These are phyloP conservation scores for Cornus suecica DNA, from an alignment of 148 eudicot species.

Conservation along the genomic window DNA sequence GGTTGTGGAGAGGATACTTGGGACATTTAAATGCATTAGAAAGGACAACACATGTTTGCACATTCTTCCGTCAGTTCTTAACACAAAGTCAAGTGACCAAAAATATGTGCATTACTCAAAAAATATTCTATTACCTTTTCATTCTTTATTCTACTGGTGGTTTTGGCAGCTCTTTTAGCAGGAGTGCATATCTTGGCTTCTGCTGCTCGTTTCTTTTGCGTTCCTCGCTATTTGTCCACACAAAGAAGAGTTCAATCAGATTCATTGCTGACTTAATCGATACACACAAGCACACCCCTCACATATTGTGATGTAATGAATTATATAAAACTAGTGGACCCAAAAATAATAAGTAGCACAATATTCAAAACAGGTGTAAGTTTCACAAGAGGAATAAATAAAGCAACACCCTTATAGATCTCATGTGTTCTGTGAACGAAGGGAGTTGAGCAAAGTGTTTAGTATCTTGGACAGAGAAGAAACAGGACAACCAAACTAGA, in stretches of 20 bases:
- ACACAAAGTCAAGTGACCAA: not conserved
- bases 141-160: not conserved
- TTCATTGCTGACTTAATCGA: not conserved
- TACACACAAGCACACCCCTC: too few species aligned
- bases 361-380: too few species aligned
- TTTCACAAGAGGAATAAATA: too few species aligned
- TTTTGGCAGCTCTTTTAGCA: slow-evolving; percentile 12
- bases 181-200: slow-evolving; percentile 15
- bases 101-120: not conserved
- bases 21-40: too few species aligned
- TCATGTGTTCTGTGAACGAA: too few species aligned
- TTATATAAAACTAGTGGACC: too few species aligned
- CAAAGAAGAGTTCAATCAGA: not conserved
- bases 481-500: too few species aligned
- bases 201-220: slow-evolving; percentile 1
- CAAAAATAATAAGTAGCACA: too few species aligned
- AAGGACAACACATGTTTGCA: not conserved
- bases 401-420: too few species aligned
- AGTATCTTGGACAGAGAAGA: too few species aligned
- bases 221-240: not conserved
- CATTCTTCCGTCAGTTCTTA: not conserved
- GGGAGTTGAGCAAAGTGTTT: too few species aligned
- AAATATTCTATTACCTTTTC: slow-evolving; percentile 9
- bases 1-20: not conserved
- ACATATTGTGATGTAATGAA: too few species aligned